A percentile compares a stretch with the other conserved stretches of the same genome.
phyloP scores from a whole-genome alignment of 345 rosid genomes.

The Odontarrhena argentea region DNA sequence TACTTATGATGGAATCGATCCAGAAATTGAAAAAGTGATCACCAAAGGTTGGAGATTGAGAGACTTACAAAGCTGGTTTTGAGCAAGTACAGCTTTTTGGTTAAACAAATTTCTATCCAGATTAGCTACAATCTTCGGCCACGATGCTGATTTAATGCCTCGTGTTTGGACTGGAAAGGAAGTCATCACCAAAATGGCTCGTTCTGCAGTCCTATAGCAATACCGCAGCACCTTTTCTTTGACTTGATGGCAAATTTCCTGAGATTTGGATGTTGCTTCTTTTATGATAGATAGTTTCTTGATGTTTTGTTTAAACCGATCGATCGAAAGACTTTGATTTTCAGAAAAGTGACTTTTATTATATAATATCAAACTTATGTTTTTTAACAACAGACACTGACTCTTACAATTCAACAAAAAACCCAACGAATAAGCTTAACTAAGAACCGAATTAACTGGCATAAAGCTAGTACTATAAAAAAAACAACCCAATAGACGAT shows the following conservation, averaged over 20 bases:
- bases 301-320: no score
- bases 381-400: no score
- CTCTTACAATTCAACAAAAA: no score
- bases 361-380: no score
- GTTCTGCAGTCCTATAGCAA: conserved; percentile 60
- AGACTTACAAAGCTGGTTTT: conserved; percentile 81
- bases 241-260: background rate
- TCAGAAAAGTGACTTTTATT: no score
- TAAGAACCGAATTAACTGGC: no score
- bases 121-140: conserved; percentile 85
- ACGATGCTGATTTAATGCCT: conserved; percentile 96
- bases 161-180: conserved; percentile 99
- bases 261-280: conserved; percentile 28
- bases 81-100: conserved; percentile 49
- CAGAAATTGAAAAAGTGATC: background rate
- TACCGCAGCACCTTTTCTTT: background rate
- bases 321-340: no score
- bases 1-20: background rate
- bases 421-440: no score
- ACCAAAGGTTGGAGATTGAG: background rate
- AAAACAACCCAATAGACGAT: no score
- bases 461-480: no score
- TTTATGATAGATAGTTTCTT: no score
- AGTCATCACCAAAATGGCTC: conserved; percentile 92
- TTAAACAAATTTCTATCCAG: conserved; percentile 49